Evolutionary conservation across 1,284 basidiomycete species (phyloP).

Genomic region (Cryptococcus sp.): DNA sequence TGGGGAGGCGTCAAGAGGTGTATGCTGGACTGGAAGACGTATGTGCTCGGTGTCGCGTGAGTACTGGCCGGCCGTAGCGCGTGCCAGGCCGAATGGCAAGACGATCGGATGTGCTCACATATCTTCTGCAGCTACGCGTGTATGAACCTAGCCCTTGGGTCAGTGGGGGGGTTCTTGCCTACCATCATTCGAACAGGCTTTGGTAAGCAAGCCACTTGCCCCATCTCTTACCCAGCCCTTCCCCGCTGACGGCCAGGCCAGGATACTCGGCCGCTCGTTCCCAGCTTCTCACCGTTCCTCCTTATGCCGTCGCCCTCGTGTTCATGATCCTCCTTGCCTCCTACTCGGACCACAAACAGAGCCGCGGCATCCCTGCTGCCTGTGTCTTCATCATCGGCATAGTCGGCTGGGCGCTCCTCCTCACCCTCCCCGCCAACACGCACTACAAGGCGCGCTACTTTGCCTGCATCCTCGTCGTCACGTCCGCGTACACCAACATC

Average conservation of each 20-base stretch:
- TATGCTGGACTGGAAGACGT: conserved; percentile 58
- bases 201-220: conserved; percentile 48
- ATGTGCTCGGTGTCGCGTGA: conserved; percentile 61
- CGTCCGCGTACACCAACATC: conserved; percentile 46
- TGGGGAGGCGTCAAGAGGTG: conserved; percentile 54
- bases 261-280: conserved; percentile 40
- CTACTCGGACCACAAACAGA: conserved; percentile 66
- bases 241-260: conserved; percentile 6
- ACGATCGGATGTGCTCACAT: conserved; percentile 54
- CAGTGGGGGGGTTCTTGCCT: conserved; percentile 73
- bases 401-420: conserved; percentile 43
- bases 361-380: conserved; percentile 53
- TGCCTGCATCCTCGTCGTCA: conserved; percentile 48
- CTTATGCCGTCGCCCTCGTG: conserved; percentile 66
- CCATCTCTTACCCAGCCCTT: not conserved
- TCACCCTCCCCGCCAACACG: conserved; percentile 5
- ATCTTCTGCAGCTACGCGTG: conserved; percentile 52
- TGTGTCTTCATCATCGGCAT: conserved; percentile 40
- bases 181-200: conserved; percentile 62
- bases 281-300: conserved; percentile 65
- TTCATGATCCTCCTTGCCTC: conserved; percentile 61
- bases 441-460: conserved; percentile 48
- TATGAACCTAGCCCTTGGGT: conserved; percentile 66
- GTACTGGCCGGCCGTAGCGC: conserved; percentile 23
- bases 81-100: too few relatives aligned